Conservation (phyloP, 768 basidiomycete genomes). For the Boletus vermiculosoides region DNA sequence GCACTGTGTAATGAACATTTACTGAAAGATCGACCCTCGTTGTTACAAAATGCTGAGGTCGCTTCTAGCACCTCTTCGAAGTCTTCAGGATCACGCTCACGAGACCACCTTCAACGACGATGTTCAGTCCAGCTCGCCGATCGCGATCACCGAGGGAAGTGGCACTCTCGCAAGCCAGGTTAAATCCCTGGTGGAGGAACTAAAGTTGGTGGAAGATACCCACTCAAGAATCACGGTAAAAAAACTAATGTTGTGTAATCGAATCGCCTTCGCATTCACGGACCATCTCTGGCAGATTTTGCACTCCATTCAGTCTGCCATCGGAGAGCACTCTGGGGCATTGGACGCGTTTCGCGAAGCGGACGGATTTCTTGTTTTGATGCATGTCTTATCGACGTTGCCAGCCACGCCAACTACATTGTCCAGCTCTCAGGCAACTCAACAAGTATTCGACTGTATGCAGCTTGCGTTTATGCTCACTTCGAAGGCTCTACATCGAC, state of each 20-base stretch:
- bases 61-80: constrained; percentile 57
- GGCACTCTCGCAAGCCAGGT: constrained; percentile 45
- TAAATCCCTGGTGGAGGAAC: constrained; percentile 63
- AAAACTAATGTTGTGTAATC: constrained; percentile 8
- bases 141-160: background rate
- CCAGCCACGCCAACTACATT: constrained; percentile 30
- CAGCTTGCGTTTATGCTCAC: constrained; percentile 63
- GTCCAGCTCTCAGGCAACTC: constrained; percentile 34
- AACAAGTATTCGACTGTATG: constrained; percentile 50
- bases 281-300: constrained; percentile 45
- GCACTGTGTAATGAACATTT: constrained; percentile 5
- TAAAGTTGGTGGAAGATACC: constrained; percentile 57
- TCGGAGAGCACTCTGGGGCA: constrained; percentile 62
- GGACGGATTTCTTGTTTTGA: constrained; percentile 76
- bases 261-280: background rate
- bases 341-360: constrained; percentile 78
- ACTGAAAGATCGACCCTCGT: background rate
- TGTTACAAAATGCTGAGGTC: constrained; percentile 50
- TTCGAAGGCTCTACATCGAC: constrained; percentile 60
- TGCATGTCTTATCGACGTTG: constrained; percentile 68
- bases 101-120: constrained; percentile 24
- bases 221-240: constrained; percentile 53
- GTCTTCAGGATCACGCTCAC: constrained; percentile 48
- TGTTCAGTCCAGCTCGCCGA: constrained; percentile 15
- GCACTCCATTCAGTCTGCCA: constrained; percentile 62